Evolutionary conservation across 768 basidiomycete genomes (phyloP), one percentile per base, ranked within the genome.

Genomic region (Psilocybe tampanensis): DNA sequence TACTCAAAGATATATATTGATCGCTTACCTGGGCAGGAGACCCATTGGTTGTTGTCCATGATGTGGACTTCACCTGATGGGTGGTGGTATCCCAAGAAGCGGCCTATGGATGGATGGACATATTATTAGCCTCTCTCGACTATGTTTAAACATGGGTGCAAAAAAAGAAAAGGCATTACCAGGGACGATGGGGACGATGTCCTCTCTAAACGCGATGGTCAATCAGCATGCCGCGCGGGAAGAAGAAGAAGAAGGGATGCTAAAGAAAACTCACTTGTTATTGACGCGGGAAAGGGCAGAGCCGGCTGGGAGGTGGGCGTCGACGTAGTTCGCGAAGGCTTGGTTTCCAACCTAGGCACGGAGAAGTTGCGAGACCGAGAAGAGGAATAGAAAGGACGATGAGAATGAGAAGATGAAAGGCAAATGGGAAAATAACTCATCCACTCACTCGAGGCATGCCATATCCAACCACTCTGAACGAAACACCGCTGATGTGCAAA

Each of bases 271-370:
- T 52, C 29, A 76, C 77, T 68, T 76, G 71, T 89, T 88, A 64
- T 85, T 88, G 60, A 89, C 81, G 63, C 83, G 86, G 0, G 79
- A 84, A 44, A 88, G 60, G 12, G 70, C 50, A n/a, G n/a, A n/a
- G n/a, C n/a, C n/a, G 19, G 5, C 29, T 29, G 29, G 9, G 29
- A 77, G 36, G 52, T 82, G 69, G 7, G 77, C 71, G 59, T 87
- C 85, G 45, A 87, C 80, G 61, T 83, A 85, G 64, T 85, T 60
- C 0, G 85, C 86, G 60, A 87, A 89, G 1, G 74, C 82, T 64
- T 80, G 79, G 66, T 88, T 86, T 12, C 86, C 85, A 26, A 79
- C 78, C 78, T 79, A 29, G 36, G 36, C 13, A 49, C 18, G 48
- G 36, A 33, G 5, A 43, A 22, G 41, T 29, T 13, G 17, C 8